Conservation (phyloP, 805 yeast genomes). For the Lipomyces spencermartinsiae region DNA sequence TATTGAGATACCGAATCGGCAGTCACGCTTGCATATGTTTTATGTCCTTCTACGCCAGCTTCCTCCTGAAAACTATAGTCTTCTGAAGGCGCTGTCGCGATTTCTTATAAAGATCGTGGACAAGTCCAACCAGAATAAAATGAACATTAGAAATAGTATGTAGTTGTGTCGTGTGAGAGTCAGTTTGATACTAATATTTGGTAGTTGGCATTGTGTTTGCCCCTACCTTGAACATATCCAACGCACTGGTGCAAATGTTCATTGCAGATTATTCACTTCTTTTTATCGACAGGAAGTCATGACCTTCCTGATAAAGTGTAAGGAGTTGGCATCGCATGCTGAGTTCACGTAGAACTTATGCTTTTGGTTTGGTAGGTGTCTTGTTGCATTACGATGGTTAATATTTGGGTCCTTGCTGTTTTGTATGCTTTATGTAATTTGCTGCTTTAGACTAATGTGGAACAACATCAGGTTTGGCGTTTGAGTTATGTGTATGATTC, state of each 20-base stretch:
- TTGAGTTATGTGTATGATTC: no score
- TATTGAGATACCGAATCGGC: slow-evolving; percentile 43
- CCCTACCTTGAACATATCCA: slow-evolving; percentile 75
- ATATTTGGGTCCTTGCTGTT: background rate
- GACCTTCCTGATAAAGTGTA: background rate
- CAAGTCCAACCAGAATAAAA: slow-evolving; percentile 70
- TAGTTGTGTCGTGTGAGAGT: background rate
- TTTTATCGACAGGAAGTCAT: slow-evolving; percentile 55
- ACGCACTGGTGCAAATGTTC: slow-evolving; percentile 63
- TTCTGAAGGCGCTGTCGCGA: slow-evolving; percentile 69
- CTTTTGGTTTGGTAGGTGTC: background rate
- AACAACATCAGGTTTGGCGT: background rate
- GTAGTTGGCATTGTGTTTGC: slow-evolving; percentile 74
- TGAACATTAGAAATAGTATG: slow-evolving; percentile 72
- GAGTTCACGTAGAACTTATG: background rate
- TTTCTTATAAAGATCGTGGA: slow-evolving; percentile 69
- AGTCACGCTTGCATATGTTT: slow-evolving; percentile 42
- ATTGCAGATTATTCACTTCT: slow-evolving; percentile 67
- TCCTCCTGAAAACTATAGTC: slow-evolving; percentile 62
- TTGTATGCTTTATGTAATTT: background rate
- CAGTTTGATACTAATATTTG: background rate
- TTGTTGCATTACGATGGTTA: background rate
- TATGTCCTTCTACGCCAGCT: slow-evolving; percentile 49
- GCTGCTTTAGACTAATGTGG: background rate
- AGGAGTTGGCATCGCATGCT: background rate